Base-by-base conservation (phyloP, 805 yeast genomes). In the Kazachstania viticola region DNA sequence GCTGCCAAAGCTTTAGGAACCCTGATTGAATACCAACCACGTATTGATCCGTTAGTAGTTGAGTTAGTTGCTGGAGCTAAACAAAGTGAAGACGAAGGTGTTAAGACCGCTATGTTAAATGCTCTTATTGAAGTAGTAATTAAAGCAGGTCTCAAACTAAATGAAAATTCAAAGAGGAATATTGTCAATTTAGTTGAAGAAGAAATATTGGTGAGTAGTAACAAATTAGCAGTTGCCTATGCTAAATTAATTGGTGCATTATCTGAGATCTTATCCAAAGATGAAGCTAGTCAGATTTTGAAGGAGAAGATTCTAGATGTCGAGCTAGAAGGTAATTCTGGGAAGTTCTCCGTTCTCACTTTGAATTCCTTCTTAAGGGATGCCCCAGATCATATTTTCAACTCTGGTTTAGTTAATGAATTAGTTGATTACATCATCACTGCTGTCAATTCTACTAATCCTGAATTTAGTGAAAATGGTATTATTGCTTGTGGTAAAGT, bases 1-100 rank as follows among this genome's bases (percentile, higher is more conserved):
- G 95, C 98, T 11, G 96, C 94, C 18, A 70, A 67, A 40, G 96
- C 95, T 0, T 63, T 91, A 44, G 95, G 95, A 32, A 73, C 87
- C 8, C 68, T 91, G 51, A 82, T 88, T 48, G 79, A 76, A 48
- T 76, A 79, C 51, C 96, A 87, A 58, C 87, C 96, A 6, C 73
- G 96, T 50, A 87, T 88, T 34, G 98, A 88, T 55, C 94, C 96
- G 3, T 68, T 88, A 34, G 84, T 85, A 5, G 68, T 81, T 25
- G 97, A 88, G 51, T 66, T 87, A 38, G 75, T 85, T 11, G 58
- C 73, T 28, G 91, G 91, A 32, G 82, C 83, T 11, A 78, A 71
- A 46, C 64, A 65, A 36, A 65, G 81, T 14, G 64, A 66, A n/a
- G 75, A 73, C 37, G 59, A 60, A 28, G 88, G 84, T 33, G 85